A percentile compares a stretch with the other conserved stretches of the same genome.
Evolutionary conservation across 805 yeast species (phyloP).

Genomic region (Candida insectorum): DNA sequence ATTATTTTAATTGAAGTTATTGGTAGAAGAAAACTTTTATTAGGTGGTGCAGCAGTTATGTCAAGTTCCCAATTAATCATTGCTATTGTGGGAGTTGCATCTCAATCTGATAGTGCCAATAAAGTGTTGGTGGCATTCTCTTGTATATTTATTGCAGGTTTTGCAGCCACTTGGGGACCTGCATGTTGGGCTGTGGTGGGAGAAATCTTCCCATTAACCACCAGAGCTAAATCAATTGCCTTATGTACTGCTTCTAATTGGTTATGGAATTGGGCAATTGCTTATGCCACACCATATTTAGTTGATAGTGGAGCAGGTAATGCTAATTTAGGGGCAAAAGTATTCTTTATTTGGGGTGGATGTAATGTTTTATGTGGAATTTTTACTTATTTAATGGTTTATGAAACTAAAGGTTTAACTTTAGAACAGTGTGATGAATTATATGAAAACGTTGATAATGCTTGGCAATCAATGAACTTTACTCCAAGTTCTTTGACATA

Average conservation of each 20-base stretch:
- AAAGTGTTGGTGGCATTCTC: constrained; percentile 32
- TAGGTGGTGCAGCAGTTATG: constrained; percentile 78
- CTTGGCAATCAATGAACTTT: constrained; percentile 30
- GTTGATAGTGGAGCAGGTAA: constrained; percentile 37
- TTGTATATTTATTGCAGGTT: constrained; percentile 37
- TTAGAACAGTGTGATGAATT: constrained; percentile 41
- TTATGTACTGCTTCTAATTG: constrained; percentile 38
- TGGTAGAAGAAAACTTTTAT: constrained; percentile 70
- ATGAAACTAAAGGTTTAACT: constrained; percentile 40
- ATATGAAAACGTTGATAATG: constrained; percentile 29
- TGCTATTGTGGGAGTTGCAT: constrained; percentile 47
- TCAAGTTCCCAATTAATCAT: constrained; percentile 53
- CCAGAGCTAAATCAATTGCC: constrained; percentile 38
- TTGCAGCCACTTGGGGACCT: constrained; percentile 44
- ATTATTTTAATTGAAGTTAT: constrained; percentile 69
- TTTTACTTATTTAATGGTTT: constrained; percentile 31
- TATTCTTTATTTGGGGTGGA: constrained; percentile 43
- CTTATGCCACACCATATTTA: constrained; percentile 40
- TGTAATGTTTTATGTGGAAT: constrained; percentile 31
- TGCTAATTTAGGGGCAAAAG: constrained; percentile 38
- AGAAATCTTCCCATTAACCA: constrained; percentile 34
- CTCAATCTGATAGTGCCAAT: constrained; percentile 26
- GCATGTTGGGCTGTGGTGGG: constrained; percentile 36
- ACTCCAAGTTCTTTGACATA: constrained; percentile 17
- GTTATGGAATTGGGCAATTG: constrained; percentile 42